Base-by-base conservation (phyloP, 2,329 filamentous ascomycete genomes). In the Fusarium sp. region DNA sequence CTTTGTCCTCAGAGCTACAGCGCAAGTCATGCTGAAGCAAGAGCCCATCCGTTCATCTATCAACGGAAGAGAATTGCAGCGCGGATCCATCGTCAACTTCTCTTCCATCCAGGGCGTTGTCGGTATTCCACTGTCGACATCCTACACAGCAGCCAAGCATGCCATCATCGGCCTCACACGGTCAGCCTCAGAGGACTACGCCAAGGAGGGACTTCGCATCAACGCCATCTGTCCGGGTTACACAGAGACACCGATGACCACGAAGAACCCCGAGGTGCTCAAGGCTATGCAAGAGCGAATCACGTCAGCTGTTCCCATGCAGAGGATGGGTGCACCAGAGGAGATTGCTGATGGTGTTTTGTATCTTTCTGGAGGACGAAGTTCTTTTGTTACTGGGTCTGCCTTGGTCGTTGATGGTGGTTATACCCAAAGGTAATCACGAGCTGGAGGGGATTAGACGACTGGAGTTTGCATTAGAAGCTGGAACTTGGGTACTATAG, bases 21-120 rank as follows among this genome's bases (percentile, higher is more conserved):
- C 83, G 3, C 17, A 80, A 38, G 81, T 85, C 28, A 87, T 87
- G 85, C 70, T 85, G 18, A 78, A 83, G 68, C 85, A 86, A 68
- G 81, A 84, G 0, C 82, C 78, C 0, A 84, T 85, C 6, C 59
- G 71, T 1, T 84, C 83, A 0, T 68, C 72, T 1, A 80, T 83
- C 39, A 80, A 85, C 34, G 65, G 74, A 5, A 59, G 71, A 5
- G 39, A 67, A 1, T 28, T 76, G 4, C 74, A 76, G 4, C 59
- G 72, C 0, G 74, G 74, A 18, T 76, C 72, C 0, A 76, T 76
- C 8, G 52, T 76, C 52, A 73, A 75, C n/a, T 76, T 76, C 11
- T 66, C 68, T 0, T 75, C 72, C 11, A 73, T 76, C 1, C 74
- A 75, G 4, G 74, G 74, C 2, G 44, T 76, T 11, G 68, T 75